phyloP scores from a whole-genome alignment of 164 flowering plant genomes.

The Berberis vulgaris region DNA sequence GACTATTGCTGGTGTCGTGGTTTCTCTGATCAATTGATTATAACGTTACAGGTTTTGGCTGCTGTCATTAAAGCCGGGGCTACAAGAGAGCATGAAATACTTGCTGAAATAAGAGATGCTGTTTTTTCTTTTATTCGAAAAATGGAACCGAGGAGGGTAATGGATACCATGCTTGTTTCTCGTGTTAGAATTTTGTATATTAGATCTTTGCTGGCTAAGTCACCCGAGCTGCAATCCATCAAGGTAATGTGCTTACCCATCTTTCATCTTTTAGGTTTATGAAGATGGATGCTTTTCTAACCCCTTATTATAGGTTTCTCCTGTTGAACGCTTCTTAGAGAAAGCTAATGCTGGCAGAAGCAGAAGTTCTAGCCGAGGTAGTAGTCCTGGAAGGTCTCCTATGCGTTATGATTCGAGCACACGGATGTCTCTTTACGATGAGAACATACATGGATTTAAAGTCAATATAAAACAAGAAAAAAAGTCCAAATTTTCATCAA shows the following conservation, averaged over 20 bases:
- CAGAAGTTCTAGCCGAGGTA: slow-evolving; percentile 84
- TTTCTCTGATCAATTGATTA: background rate
- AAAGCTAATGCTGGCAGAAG: slow-evolving; percentile 69
- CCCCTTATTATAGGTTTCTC: slow-evolving; percentile 48
- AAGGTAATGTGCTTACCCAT: slow-evolving; percentile 36
- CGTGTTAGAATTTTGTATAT: slow-evolving; percentile 96
- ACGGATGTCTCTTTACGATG: slow-evolving; percentile 47
- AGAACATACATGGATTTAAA: slow-evolving; percentile 71
- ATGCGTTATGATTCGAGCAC: slow-evolving; percentile 40
- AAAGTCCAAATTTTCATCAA: slow-evolving; percentile 89
- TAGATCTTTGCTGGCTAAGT: slow-evolving; percentile 87
- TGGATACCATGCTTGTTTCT: slow-evolving; percentile 99
- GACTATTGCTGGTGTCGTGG: background rate
- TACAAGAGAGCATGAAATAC: slow-evolving; percentile 98
- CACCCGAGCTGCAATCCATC: slow-evolving; percentile 94
- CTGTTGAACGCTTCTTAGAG: slow-evolving; percentile 84
- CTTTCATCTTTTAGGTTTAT: background rate
- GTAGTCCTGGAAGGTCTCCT: slow-evolving; percentile 93
- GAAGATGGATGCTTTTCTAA: no score
- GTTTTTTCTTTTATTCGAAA: slow-evolving; percentile 89
- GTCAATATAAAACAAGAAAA: slow-evolving; percentile 88
- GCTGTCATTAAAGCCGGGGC: slow-evolving; percentile 99
- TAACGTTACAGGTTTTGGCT: slow-evolving; percentile 70
- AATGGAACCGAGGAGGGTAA: slow-evolving; percentile 92
- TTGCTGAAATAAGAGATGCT: slow-evolving; percentile 98